A percentile compares a stretch with the other conserved stretches of the same genome.
Conservation (phyloP, 2,329 filamentous ascomycete genomes). For the Coniosporium tulheliwenetii region DNA sequence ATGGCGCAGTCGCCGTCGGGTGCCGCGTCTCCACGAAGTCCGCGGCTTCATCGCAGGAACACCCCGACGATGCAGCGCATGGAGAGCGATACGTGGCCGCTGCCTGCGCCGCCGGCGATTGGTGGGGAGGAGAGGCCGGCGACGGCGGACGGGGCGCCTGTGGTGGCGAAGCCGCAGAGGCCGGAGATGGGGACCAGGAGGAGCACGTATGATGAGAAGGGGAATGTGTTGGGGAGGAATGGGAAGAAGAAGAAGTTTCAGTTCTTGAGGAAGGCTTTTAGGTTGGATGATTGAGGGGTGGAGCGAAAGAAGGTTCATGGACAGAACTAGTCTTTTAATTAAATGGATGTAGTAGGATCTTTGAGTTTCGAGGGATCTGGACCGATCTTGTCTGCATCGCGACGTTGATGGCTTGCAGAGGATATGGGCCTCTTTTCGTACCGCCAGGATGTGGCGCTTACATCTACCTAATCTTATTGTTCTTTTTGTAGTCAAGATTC, state of each 20-base stretch:
- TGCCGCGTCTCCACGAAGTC: neutral
- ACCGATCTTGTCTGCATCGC: no score
- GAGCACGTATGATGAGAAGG: constrained; percentile 14
- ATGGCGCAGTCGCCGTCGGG: neutral
- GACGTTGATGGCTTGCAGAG: no score
- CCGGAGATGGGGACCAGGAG: constrained; percentile 2
- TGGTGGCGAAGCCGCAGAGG: constrained; percentile 4
- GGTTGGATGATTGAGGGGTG: constrained; percentile 32
- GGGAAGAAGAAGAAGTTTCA: constrained; percentile 52
- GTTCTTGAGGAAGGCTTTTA: constrained; percentile 49
- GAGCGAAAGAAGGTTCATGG: neutral
- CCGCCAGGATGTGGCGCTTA: no score
- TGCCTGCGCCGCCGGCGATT: constrained; percentile 14
- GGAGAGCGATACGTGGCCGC: constrained; percentile 5
- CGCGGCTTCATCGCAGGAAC: constrained; percentile 7
- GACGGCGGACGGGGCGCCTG: constrained; percentile 2
- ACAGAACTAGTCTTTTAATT: no score
- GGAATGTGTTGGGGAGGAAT: constrained; percentile 15
- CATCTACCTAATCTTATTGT: no score
- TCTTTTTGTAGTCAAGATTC: no score
- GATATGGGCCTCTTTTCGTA: no score
- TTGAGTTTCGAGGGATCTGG: no score
- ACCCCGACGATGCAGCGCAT: neutral
- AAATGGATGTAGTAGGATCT: no score
- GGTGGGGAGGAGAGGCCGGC: constrained; percentile 1